Evolutionary conservation across 257 asterid species (phyloP).

Genomic region (Gynochthodes officinalis): DNA sequence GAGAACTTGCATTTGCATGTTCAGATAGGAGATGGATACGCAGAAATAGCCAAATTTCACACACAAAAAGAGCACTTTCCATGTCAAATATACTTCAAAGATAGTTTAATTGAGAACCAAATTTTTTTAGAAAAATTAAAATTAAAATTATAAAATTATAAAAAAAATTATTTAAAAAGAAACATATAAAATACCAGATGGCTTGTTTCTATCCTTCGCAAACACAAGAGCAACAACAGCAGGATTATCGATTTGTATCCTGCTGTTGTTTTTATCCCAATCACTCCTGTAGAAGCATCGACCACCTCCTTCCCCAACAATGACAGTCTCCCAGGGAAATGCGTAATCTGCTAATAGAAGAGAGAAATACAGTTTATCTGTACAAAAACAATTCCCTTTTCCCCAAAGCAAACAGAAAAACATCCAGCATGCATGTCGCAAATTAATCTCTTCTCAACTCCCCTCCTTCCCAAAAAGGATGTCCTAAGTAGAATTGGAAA

Average conservation of each 20-base stretch:
- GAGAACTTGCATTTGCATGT: background rate
- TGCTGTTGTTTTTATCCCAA: constrained; percentile 14
- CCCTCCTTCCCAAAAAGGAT: too few relatives aligned
- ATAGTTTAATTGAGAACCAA: background rate
- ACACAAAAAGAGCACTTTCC: constrained; percentile 2
- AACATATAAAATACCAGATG: constrained; percentile 46
- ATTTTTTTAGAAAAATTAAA: too few relatives aligned
- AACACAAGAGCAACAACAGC: constrained; percentile 61
- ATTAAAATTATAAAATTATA: too few relatives aligned
- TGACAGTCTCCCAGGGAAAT: constrained; percentile 54
- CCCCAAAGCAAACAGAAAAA: constrained; percentile 9
- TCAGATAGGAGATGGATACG: background rate
- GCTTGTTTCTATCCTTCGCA: constrained; percentile 50
- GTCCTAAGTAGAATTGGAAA: background rate
- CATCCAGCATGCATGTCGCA: background rate
- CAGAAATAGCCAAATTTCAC: background rate
- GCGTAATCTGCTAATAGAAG: constrained; percentile 52
- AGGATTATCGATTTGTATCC: background rate
- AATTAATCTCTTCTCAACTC: background rate
- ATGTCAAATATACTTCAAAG: background rate
- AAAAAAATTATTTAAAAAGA: too few relatives aligned
- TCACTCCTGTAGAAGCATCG: constrained; percentile 43
- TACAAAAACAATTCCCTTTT: constrained; percentile 10
- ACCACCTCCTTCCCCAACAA: constrained; percentile 71
- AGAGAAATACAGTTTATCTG: constrained; percentile 8